These are phyloP conservation scores for Rhododendron mucronatum DNA, from an alignment of 148 eudicot species.

Conservation along the genomic window DNA sequence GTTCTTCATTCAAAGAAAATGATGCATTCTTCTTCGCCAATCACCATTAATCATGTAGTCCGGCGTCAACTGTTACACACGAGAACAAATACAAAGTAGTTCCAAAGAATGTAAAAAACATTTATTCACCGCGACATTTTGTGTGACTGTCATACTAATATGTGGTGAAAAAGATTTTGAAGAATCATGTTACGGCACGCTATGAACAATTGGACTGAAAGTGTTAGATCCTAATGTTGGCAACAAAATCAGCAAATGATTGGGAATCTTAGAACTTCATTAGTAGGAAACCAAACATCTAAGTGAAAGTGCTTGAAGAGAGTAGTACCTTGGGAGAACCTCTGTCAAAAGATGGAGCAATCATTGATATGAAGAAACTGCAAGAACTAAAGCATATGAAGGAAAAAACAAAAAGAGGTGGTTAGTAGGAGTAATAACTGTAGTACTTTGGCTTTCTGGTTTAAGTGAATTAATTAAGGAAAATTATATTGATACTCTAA, in stretches of 20 bases:
- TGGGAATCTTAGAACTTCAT: neutral
- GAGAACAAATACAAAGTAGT: no score
- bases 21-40: no score
- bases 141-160: no score
- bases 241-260: neutral
- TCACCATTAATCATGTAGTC: no score
- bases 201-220: no score
- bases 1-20: no score
- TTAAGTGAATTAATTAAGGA: neutral
- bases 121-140: no score
- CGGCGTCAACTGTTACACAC: no score
- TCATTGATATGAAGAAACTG: neutral
- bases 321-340: neutral
- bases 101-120: no score
- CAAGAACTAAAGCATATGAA: neutral
- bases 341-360: neutral
- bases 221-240: neutral
- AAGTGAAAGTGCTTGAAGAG: neutral
- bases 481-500: no score
- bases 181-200: no score
- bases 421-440: neutral
- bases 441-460: neutral
- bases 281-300: neutral
- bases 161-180: no score
- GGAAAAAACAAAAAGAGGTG: neutral